Evolutionary conservation across 2,329 filamentous ascomycete genomes (phyloP), one percentile per base, ranked within the genome.

Genomic region (Diaporthe australafricana): DNA sequence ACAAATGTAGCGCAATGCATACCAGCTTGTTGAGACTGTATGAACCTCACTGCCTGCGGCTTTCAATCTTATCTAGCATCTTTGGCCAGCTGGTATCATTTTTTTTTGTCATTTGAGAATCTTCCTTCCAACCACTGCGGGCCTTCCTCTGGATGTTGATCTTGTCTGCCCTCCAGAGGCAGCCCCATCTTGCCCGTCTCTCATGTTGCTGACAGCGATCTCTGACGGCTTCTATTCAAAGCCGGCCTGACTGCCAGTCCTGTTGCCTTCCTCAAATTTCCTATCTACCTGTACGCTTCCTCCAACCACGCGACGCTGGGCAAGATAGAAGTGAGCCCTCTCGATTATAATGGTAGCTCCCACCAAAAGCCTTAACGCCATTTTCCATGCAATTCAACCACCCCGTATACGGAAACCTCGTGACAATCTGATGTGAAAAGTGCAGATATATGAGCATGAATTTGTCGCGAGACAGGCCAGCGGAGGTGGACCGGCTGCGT

Each of bases 371-470:
- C 56, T 25, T 38, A 73, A 73, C 72, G 72, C 72, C 72, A 40
- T 55, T 66, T 45, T 50, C 57, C 70, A 73, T 73, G 72, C 72
- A 72, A 63, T 42, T 35, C 47, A 27, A 47, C 50, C 56, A 45
- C 40, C 35, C 25, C 32, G 20, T 70, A 32, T 66, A 53, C 27
- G 65, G 42, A 65, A 22, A 53, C 53, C 45, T 35, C 17, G n/a
- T 52, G 30, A 57, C 62, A 68, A 68, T 71, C 70, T 68, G 62
- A 30, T 68, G 45, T 42, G 25, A 68, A 68, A 68, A 38, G 25
- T 57, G 56, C 30, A 42, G 25, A 25, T 7, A 27, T 47, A 38
- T 22, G 25, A 16, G 30, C 35, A 60, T 30, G 47, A 52, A 11
- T 35, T 17, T 42, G 35, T 32, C 20, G n/a, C 32, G 22, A 9